Conservation (phyloP, 1,284 basidiomycete species). For the Sanghuangporus weigelae region DNA sequence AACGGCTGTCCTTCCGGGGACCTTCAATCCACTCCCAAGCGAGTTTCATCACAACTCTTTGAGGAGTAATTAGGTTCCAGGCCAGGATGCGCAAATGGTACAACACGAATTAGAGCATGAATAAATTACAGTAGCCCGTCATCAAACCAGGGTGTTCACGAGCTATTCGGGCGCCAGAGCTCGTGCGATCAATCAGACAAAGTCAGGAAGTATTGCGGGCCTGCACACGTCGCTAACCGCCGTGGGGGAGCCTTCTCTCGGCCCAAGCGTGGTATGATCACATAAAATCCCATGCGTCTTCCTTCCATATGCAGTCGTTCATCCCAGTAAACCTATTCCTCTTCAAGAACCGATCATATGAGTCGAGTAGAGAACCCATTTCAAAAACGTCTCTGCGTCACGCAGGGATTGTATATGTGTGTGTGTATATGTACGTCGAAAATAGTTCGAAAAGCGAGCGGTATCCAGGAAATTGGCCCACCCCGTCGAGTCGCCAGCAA, state of each 20-base stretch:
- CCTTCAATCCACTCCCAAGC: neutral
- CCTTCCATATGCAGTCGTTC: neutral
- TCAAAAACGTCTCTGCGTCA: neutral
- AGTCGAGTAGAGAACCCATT: neutral
- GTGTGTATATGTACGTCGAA: neutral
- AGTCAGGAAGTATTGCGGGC: neutral
- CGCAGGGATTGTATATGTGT: neutral
- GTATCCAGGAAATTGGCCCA: neutral
- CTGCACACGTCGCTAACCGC: neutral
- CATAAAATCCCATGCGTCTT: neutral
- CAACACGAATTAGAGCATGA: neutral
- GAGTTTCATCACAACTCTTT: neutral
- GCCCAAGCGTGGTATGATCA: slow-evolving; percentile 1
- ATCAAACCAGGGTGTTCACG: neutral
- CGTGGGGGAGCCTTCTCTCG: neutral
- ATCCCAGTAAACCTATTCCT: neutral
- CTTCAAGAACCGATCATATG: neutral
- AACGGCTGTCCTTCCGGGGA: neutral
- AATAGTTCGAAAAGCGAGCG: neutral
- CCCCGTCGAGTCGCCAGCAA: neutral
- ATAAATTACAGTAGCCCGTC: neutral
- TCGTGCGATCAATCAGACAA: neutral
- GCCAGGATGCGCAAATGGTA: neutral
- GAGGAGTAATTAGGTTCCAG: neutral
- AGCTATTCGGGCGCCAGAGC: neutral